Evolutionary conservation across 495 filamentous ascomycete genomes (phyloP), one percentile per base, ranked within the genome.

Genomic region (Penicillium waksmanii): DNA sequence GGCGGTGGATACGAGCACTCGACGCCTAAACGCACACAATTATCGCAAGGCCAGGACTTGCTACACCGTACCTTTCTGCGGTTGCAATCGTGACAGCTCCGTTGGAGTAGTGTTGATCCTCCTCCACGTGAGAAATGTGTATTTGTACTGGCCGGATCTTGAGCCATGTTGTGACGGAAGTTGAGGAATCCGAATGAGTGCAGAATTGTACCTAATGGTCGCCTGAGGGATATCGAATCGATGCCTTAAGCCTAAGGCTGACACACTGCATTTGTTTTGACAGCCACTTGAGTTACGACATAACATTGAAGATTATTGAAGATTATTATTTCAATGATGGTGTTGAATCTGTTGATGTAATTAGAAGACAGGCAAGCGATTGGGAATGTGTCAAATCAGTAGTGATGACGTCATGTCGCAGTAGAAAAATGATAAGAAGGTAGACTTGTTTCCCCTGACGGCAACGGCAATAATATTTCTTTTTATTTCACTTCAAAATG

Each of bases 1-100:
- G 62, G 62, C 38, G 40, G 51, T 13, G 61, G 62, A 38, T 53
- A 64, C 13, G 58, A 38, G 34, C 61, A 67, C 19, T 61, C 47
- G 5, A 47, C 13, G 13, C 50, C 51, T 1, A 53, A 6, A 19
- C 53, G 52, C 3, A 58, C 36, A 51, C 64, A 67, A n/a, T 55
- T 48, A 13, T 51, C 47, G 34, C 52, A 56, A 6, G 58, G 57
- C 8, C 18, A 70, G 54, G 80, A 75, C 68, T 91, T 92, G 76
- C 91, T 88, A 73, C 89, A 92, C 56, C 83, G 84, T 9, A 90
- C 88, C 67, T 92, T 92, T 55, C 89, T 77, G 57, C 83, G 80
- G 19, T 88, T 76, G 66, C 89, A 92, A 11, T 86, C 89, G 4
- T 88, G 83, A 63, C 89, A 92, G 47, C 86, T 89, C 5, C 56